phyloP scores from a whole-genome alignment of 495 filamentous ascomycete species.

The Ascodesmis nigricans region DNA sequence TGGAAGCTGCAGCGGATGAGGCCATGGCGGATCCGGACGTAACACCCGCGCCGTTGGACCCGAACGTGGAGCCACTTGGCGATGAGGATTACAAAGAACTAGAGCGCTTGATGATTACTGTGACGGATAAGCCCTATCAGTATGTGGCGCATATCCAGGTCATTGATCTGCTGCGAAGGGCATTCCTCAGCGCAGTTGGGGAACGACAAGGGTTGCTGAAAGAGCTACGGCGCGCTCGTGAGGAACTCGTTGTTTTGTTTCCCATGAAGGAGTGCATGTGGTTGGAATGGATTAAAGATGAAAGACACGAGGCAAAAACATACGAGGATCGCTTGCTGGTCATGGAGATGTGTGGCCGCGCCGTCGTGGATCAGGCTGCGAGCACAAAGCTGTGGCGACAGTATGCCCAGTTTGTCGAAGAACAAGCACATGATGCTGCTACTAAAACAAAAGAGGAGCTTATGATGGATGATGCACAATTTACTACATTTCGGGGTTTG shows the following conservation, averaged over 20 bases:
- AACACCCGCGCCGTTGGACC: constrained; percentile 27
- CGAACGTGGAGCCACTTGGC: constrained; percentile 30
- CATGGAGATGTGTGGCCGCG: constrained; percentile 64
- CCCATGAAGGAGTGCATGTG: constrained; percentile 34
- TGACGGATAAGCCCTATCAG: constrained; percentile 39
- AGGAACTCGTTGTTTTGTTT: constrained; percentile 43
- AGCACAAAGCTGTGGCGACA: constrained; percentile 72
- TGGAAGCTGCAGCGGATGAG: constrained; percentile 36
- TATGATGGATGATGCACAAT: constrained; percentile 56
- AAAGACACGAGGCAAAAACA: constrained; percentile 23
- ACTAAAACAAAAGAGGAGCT: constrained; percentile 25
- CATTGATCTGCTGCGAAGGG: constrained; percentile 40
- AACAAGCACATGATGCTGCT: constrained; percentile 42
- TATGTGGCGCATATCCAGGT: constrained; percentile 43
- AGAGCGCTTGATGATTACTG: constrained; percentile 31
- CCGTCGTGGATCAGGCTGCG: constrained; percentile 57
- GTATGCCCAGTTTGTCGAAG: constrained; percentile 71
- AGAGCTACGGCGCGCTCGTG: constrained; percentile 39
- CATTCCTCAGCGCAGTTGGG: constrained; percentile 32
- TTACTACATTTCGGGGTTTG: constrained; percentile 47
- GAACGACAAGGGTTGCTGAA: constrained; percentile 30
- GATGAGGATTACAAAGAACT: constrained; percentile 32
- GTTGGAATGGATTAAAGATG: constrained; percentile 36
- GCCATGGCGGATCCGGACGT: constrained; percentile 26
- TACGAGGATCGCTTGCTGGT: constrained; percentile 41